Conservation (phyloP, 305 asterid genomes). For the Plantago coronopus region DNA sequence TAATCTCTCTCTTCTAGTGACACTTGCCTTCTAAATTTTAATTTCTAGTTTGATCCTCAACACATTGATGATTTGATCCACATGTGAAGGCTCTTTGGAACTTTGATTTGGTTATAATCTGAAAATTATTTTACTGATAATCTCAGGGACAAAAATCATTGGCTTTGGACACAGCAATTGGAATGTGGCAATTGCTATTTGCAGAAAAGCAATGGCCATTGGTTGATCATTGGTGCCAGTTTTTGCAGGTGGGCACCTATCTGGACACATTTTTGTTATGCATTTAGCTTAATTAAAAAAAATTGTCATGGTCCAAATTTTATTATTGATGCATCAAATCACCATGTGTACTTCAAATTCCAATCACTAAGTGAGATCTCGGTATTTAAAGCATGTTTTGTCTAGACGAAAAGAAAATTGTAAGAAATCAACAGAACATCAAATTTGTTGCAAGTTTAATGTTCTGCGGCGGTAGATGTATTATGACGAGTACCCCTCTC, state of each 20-base stretch:
- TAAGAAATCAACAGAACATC: too few relatives aligned
- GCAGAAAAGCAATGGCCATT: conserved; percentile 92
- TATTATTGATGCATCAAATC: not conserved
- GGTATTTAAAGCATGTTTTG: too few relatives aligned
- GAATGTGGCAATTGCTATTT: conserved; percentile 98
- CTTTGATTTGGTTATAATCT: conserved; percentile 10
- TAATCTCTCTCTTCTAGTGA: too few relatives aligned
- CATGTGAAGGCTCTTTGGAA: not conserved
- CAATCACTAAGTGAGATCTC: not conserved
- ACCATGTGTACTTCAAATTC: too few relatives aligned
- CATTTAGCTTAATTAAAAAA: not conserved
- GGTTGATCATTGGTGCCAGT: conserved; percentile 98
- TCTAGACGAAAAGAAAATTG: too few relatives aligned
- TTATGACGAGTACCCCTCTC: too few relatives aligned
- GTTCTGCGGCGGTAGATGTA: too few relatives aligned
- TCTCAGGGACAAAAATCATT: conserved; percentile 96
- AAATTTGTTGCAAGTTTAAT: too few relatives aligned
- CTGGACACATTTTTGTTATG: not conserved
- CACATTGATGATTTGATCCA: too few relatives aligned
- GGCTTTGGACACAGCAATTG: conserved; percentile 99
- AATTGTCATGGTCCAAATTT: not conserved
- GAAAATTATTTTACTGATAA: conserved; percentile 16
- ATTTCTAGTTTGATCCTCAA: too few relatives aligned
- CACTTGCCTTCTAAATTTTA: too few relatives aligned
- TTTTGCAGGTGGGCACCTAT: conserved; percentile 64